phyloP scores from a whole-genome alignment of 176 grass and related monocot species.

The Oropetium thomaeum region DNA sequence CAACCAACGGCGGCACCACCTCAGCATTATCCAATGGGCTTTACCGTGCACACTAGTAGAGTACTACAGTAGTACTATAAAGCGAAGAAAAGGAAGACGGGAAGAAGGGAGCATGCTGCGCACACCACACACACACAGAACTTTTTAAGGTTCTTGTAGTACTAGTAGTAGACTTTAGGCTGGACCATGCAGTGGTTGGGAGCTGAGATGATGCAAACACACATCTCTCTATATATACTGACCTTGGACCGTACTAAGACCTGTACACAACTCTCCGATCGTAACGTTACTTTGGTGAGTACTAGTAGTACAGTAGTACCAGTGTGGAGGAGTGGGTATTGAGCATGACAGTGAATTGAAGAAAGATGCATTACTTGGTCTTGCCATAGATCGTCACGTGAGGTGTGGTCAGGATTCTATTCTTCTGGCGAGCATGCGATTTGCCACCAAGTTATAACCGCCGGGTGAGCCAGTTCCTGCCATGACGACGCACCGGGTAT shows the following conservation, averaged over 20 bases:
- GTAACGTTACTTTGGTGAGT: background rate
- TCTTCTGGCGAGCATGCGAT: constrained; percentile 8
- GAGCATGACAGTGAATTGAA: too few species aligned
- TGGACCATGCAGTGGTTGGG: constrained; percentile 27
- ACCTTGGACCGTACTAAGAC: background rate
- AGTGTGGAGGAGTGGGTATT: too few species aligned
- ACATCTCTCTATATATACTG: background rate
- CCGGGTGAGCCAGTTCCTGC: background rate
- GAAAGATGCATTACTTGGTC: background rate
- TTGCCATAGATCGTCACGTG: constrained; percentile 18
- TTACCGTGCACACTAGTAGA: constrained; percentile 21
- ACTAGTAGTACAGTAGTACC: background rate
- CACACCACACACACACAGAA: background rate
- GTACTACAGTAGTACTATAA: too few species aligned
- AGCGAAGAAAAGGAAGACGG: background rate
- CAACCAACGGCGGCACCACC: constrained; percentile 24
- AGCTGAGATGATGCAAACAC: background rate
- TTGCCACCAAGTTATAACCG: background rate
- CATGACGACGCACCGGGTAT: background rate
- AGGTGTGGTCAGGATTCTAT: constrained; percentile 16
- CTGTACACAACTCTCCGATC: background rate
- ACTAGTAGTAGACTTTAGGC: constrained; percentile 13
- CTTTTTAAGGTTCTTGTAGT: constrained; percentile 38
- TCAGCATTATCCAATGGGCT: constrained; percentile 25
- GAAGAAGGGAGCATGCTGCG: constrained; percentile 15